Base-by-base conservation (phyloP, 1,284 basidiomycete genomes). In the Leucoagaricus sp. region DNA sequence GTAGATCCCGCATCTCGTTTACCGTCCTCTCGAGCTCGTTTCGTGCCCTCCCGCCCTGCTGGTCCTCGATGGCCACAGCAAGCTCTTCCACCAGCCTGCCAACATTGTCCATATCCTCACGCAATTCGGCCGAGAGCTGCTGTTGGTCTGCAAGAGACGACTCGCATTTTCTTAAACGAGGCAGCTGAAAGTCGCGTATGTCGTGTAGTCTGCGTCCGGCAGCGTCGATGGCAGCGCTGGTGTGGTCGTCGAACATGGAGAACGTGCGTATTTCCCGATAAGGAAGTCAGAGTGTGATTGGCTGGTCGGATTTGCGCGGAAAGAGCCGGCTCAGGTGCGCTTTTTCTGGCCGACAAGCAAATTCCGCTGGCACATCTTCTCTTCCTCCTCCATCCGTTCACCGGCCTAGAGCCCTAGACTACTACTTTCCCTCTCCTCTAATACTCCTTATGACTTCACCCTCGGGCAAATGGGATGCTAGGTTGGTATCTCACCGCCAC, bases 71-170 rank as follows among this genome's bases (percentile, higher is more conserved):
- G 48, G 83, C 70, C 34, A 86, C 69, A 49, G 85, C 85, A 58
- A 93, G 69, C 46, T 76, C 93, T 78, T 94, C 87, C 12, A 94
- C 72, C 57, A 87, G 82, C 42, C 76, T 76, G 2, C 78, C 74
- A 29, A 91, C 78, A 0, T 70, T 65, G 44, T 87, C 86, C 12
- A 93, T 72, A 64, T 95, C 93, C 53, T 88, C 86, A 31, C 89
- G 77, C 55, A 94, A 69, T 67, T 93, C 92, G 2, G 83, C 83
- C 0, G 85, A 84, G 51, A 90, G 78, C 50, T 84, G 81, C 65
- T 92, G 87, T 63, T 94, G 92, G 40, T 56, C 55, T 15, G 48
- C 23, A 21, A 56, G 48, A 1, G 55, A 56, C 7, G 55, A 50
- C 31, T 49, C 40, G 55, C 55, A 56, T 56, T 44, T 23, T 36